Conservation (phyloP, 73 alveolate genomes). For the Loxodes magnus region DNA sequence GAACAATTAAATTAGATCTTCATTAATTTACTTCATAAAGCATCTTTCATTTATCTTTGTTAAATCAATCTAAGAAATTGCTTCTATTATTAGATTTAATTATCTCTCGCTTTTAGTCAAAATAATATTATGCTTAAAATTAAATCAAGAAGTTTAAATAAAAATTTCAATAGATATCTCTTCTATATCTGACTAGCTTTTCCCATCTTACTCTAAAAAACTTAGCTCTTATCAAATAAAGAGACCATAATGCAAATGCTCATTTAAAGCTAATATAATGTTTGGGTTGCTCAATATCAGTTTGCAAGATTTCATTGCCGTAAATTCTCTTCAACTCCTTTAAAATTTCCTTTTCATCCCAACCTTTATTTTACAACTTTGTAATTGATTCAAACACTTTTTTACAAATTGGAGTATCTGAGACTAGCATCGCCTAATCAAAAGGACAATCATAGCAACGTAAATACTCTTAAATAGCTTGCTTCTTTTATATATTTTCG, state of each 20-base stretch:
- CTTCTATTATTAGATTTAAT: too few species aligned
- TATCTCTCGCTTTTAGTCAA: too few species aligned
- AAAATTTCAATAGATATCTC: constrained; percentile 8
- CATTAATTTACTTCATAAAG: too few species aligned
- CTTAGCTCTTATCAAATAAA: constrained; percentile 8
- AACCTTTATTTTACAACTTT: constrained; percentile 2
- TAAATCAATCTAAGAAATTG: too few species aligned
- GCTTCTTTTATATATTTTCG: too few species aligned
- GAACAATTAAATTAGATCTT: too few species aligned
- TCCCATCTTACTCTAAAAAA: constrained; percentile 11
- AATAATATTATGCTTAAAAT: too few species aligned
- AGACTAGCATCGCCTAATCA: background rate
- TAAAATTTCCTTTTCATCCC: constrained; percentile 4
- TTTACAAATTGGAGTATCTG: constrained; percentile 9
- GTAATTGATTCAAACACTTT: background rate
- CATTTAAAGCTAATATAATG: constrained; percentile 6
- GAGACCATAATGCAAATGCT: background rate
- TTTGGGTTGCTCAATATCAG: background rate
- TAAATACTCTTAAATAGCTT: too few species aligned
- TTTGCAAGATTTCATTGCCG: constrained; percentile 2
- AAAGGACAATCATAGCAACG: constrained; percentile 5
- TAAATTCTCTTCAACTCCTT: constrained; percentile 8
- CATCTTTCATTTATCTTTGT: too few species aligned
- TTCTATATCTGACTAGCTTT: background rate
- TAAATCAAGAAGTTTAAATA: too few species aligned